Evolutionary conservation across 805 yeast genomes (phyloP), one percentile per base, ranked within the genome.

Genomic region (Candida golubevii): DNA sequence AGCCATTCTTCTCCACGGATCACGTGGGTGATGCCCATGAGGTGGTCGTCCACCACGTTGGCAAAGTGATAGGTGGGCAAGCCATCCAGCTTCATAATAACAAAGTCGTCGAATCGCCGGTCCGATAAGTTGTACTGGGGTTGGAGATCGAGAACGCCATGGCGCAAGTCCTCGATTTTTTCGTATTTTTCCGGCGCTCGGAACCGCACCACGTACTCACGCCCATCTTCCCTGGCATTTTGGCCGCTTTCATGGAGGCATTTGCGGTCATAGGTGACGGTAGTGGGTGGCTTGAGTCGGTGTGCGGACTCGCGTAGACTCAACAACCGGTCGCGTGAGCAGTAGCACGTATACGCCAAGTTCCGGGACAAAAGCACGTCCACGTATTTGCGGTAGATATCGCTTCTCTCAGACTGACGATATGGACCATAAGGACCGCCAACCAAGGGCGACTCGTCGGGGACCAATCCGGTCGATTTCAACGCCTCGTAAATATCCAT

Each of bases 1-100:
- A 93, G 67, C 99, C 99, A 93, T 62, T 93, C 99, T 59, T 93
- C 99, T 30, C 99, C 99, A 53, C 99, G 74, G 6, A 93, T 81
- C 8, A 93, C 99, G 63, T 93, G 97, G 0, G 97, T 86, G 36
- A 93, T 85, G 37, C 80, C 63, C 99, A 93, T 93, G 38, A 86
- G 66, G 61, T 90, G 95, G 60, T 93, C 99, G 60, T 93, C 99
- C 3, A 93, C 79, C 7, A 93, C 96, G 57, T 88, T 91, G 12
- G 99, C 99, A 58, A 93, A 83, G 65, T 93, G 99, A 56, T 93
- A 93, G 0, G 99, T 93, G 26, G 99, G 99, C 48, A 88, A 68
- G 0, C 91, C 90, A 62, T 93, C 98, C n/a, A 96, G 85, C 64
- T 93, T 93, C 59, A 93, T 61, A 26, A 93, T 67, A 9, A 93